A percentile compares a stretch with the other conserved stretches of the same genome.
Conservation (phyloP, 1,284 basidiomycete genomes). For the Malassezia japonica region DNA sequence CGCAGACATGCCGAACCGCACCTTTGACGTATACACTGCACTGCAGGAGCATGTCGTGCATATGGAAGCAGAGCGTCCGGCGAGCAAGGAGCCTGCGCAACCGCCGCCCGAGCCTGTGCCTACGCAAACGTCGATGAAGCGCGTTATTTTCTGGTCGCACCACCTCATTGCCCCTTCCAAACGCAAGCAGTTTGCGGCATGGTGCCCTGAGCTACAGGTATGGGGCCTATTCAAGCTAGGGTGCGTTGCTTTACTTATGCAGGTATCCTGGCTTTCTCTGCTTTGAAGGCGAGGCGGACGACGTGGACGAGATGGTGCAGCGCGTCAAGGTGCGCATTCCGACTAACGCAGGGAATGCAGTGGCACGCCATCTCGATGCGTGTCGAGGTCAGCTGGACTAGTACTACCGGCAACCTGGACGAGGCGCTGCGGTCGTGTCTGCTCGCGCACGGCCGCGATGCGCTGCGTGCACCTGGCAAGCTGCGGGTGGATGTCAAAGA, state of each 20-base stretch:
- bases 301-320: slow-evolving; percentile 20
- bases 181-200: slow-evolving; percentile 17
- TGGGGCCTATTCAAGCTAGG: slow-evolving; percentile 20
- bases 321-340: slow-evolving; percentile 19
- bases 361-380: slow-evolving; percentile 16
- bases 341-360: slow-evolving; percentile 5
- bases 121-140: slow-evolving; percentile 1
- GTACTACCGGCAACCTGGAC: background rate
- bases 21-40: slow-evolving; percentile 7
- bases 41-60: background rate
- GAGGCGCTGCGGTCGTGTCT: background rate
- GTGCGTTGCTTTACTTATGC: too few relatives aligned
- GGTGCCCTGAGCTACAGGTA: slow-evolving; percentile 20
- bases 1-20: slow-evolving; percentile 1
- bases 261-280: slow-evolving; percentile 21
- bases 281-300: slow-evolving; percentile 19
- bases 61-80: background rate
- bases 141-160: slow-evolving; percentile 18
- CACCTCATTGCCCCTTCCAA: slow-evolving; percentile 22
- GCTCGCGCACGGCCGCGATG: background rate
- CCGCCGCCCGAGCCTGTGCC: background rate
- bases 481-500: slow-evolving; percentile 5
- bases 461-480: background rate
- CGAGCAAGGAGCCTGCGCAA: background rate
- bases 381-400: slow-evolving; percentile 4